These are phyloP conservation scores for Suhomyces bokatorum DNA, from an alignment of 1,139 yeast genomes.

Conservation along the genomic window DNA sequence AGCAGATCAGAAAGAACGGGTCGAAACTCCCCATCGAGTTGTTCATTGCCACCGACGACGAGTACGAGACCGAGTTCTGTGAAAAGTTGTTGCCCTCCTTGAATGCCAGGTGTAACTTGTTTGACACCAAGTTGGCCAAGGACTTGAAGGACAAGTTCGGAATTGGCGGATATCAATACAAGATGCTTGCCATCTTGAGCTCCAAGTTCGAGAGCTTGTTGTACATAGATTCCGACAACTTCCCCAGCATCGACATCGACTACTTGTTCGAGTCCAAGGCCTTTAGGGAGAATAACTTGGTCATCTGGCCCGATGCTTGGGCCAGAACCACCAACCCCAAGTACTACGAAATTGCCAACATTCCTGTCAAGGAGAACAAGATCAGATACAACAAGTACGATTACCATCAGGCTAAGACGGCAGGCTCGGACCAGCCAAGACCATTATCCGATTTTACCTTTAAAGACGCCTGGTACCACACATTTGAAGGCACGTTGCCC, in stretches of 20 bases:
- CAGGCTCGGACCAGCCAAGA: conserved; percentile 22
- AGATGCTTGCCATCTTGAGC: conserved; percentile 58
- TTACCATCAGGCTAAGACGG: conserved; percentile 22
- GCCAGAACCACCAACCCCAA: conserved; percentile 51
- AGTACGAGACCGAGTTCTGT: conserved; percentile 54
- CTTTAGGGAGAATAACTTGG: conserved; percentile 42
- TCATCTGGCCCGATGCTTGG: conserved; percentile 57
- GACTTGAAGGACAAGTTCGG: conserved; percentile 31
- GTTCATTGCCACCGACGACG: conserved; percentile 53
- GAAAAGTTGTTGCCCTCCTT: conserved; percentile 48
- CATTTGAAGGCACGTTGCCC: conserved; percentile 57
- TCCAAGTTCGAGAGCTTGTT: conserved; percentile 60
- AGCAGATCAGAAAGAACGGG: conserved; percentile 43
- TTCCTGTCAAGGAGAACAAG: conserved; percentile 40
- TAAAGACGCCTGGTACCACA: conserved; percentile 47
- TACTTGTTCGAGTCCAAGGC: conserved; percentile 45
- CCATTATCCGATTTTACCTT: conserved; percentile 37
- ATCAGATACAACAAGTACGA: conserved; percentile 38
- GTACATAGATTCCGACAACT: conserved; percentile 68
- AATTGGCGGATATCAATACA: conserved; percentile 61
- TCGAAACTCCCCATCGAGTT: conserved; percentile 44
- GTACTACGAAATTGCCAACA: conserved; percentile 44
- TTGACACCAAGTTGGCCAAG: conserved; percentile 33
- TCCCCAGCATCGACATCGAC: conserved; percentile 58
- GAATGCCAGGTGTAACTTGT: conserved; percentile 57